These are phyloP conservation scores for Lepidopterella palustris DNA, from an alignment of 495 filamentous ascomycete genomes.

Conservation along the genomic window DNA sequence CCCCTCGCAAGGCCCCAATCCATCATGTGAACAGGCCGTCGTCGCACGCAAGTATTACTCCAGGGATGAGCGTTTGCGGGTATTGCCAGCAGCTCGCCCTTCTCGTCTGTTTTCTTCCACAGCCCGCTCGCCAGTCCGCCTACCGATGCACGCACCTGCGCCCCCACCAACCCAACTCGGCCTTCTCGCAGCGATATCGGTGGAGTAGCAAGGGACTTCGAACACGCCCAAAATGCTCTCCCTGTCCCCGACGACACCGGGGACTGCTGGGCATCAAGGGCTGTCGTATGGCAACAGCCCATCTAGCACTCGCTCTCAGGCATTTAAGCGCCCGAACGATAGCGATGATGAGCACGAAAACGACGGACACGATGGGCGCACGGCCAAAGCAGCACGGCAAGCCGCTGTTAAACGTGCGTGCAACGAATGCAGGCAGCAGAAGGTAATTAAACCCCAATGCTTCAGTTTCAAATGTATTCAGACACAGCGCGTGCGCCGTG, in stretches of 20 bases:
- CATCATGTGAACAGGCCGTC: no score
- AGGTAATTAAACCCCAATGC: conserved; percentile 49
- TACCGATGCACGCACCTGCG: no score
- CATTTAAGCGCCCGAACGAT: conserved; percentile 21
- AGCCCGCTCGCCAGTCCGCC: neutral
- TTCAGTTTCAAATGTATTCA: neutral
- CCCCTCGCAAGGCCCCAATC: no score
- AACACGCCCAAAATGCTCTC: conserved; percentile 14
- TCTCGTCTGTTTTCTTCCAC: no score
- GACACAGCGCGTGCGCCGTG: conserved; percentile 9
- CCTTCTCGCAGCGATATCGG: neutral
- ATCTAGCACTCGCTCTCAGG: conserved; percentile 18
- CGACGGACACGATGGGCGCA: conserved; percentile 10
- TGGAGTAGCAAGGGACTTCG: neutral
- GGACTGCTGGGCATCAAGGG: conserved; percentile 9
- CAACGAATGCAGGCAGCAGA: conserved; percentile 94
- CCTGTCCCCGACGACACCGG: conserved; percentile 26
- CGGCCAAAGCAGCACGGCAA: conserved; percentile 3
- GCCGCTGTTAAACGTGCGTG: conserved; percentile 50
- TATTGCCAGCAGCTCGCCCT: no score
- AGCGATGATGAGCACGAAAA: conserved; percentile 25
- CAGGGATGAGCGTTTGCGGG: no score
- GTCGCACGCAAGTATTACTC: no score
- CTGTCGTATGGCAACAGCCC: conserved; percentile 23
- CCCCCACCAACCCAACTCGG: neutral